Evolutionary conservation across 2,329 filamentous ascomycete genomes (phyloP).

Genomic region (Exophiala calicioides): DNA sequence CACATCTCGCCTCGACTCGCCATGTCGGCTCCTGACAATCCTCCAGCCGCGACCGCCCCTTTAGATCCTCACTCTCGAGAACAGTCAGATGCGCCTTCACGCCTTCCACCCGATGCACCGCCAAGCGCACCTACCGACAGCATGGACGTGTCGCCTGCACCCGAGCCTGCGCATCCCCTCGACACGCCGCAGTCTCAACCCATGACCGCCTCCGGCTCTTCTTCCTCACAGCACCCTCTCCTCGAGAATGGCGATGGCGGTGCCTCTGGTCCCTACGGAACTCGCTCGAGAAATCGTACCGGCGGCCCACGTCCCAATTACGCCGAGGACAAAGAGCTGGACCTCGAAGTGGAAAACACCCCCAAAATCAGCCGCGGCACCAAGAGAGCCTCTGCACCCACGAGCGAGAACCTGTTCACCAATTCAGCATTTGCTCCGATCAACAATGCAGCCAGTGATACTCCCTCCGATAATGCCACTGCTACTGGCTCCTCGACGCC

Average conservation of each 20-base stretch:
- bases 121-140: slow-evolving; percentile 26
- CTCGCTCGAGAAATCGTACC: slow-evolving; percentile 85
- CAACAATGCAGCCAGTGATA: slow-evolving; percentile 11
- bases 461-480: slow-evolving; percentile 4
- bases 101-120: slow-evolving; percentile 19
- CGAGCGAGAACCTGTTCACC: slow-evolving; percentile 12
- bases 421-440: slow-evolving; percentile 17
- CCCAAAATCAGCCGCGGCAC: slow-evolving; percentile 35
- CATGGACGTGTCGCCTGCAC: slow-evolving; percentile 27
- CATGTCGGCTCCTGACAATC: slow-evolving; percentile 27
- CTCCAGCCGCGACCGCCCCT: slow-evolving; percentile 17
- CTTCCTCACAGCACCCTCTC: slow-evolving; percentile 40
- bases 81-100: slow-evolving; percentile 10
- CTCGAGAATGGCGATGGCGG: slow-evolving; percentile 46
- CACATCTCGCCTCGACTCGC: slow-evolving; percentile 16
- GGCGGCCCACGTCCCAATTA: slow-evolving; percentile 85
- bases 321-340: slow-evolving; percentile 87
- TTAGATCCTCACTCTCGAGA: slow-evolving; percentile 14
- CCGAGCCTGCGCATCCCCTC: slow-evolving; percentile 31
- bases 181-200: slow-evolving; percentile 43
- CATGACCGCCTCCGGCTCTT: slow-evolving; percentile 48
- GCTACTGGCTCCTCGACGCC: slow-evolving; percentile 49
- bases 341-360: slow-evolving; percentile 76
- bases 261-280: slow-evolving; percentile 76
- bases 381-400: slow-evolving; percentile 23